Evolutionary conservation across 225 moss, liverwort and hornwort species (phyloP).

Genomic region (Climacium dendroides): DNA sequence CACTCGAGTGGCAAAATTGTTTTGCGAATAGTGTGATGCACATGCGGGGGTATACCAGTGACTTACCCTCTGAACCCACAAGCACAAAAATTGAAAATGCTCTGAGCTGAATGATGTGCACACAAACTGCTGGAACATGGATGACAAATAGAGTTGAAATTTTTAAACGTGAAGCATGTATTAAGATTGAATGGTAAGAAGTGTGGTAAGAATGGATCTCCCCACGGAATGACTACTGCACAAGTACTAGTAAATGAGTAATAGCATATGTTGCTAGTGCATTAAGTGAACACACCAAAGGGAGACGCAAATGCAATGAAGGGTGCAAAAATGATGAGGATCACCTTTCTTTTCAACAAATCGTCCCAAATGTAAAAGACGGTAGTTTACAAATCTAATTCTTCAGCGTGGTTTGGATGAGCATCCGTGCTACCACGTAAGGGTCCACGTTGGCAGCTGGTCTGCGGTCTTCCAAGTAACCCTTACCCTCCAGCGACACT

Average conservation of each 20-base stretch:
- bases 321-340: not conserved
- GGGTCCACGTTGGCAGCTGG: conserved; percentile 96
- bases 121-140: not conserved
- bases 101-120: not conserved
- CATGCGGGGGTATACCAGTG: too few relatives aligned
- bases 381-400: conserved; percentile 1
- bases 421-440: conserved; percentile 72
- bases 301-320: not conserved
- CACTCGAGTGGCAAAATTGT: not conserved
- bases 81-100: not conserved
- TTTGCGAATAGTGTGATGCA: not conserved
- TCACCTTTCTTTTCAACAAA: conserved; percentile 26
- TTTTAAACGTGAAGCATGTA: not conserved
- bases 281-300: not conserved
- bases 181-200: not conserved
- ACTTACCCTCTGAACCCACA: not conserved
- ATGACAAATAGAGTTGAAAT: not conserved
- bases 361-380: not conserved
- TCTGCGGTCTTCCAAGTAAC: conserved; percentile 94
- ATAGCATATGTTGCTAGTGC: not conserved
- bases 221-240: not conserved
- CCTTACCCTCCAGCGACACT: conserved; percentile 74
- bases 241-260: not conserved
- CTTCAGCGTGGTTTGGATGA: conserved; percentile 73
- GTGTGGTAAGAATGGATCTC: not conserved